These are phyloP conservation scores for Beverwykella pulmonaria DNA, from an alignment of 495 filamentous ascomycete genomes.

Conservation along the genomic window DNA sequence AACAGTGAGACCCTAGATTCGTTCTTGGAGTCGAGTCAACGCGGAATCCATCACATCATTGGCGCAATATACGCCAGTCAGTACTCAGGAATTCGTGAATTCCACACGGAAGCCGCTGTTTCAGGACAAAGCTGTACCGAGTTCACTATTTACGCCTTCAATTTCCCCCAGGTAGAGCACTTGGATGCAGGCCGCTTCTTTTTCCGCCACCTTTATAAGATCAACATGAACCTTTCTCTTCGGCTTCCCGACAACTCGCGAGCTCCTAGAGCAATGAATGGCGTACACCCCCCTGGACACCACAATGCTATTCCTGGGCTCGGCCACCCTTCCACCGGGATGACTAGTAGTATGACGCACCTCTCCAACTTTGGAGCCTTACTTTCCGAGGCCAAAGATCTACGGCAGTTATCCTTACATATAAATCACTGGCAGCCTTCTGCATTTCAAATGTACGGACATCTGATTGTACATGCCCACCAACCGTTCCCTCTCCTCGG, in stretches of 20 bases:
- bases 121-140: neutral
- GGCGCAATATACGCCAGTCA: constrained; percentile 18
- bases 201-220: constrained; percentile 19
- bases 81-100: constrained; percentile 23
- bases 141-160: constrained; percentile 22
- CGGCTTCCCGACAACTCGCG: neutral
- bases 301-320: neutral
- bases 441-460: constrained; percentile 4
- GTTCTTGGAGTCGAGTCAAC: constrained; percentile 2
- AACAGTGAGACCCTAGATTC: neutral
- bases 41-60: constrained; percentile 31
- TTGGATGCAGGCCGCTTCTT: constrained; percentile 29
- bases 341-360: neutral
- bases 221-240: constrained; percentile 19
- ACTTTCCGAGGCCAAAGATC: constrained; percentile 21
- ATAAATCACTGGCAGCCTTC: constrained; percentile 6
- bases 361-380: constrained; percentile 14
- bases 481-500: constrained; percentile 14
- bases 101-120: constrained; percentile 4
- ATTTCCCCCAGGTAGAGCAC: constrained; percentile 5
- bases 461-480: neutral
- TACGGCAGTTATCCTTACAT: constrained; percentile 18
- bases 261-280: too few relatives aligned
- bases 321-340: neutral
- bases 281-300: neutral